phyloP scores from a whole-genome alignment of 2,329 filamentous ascomycete species.

The Cercospora sp. region DNA sequence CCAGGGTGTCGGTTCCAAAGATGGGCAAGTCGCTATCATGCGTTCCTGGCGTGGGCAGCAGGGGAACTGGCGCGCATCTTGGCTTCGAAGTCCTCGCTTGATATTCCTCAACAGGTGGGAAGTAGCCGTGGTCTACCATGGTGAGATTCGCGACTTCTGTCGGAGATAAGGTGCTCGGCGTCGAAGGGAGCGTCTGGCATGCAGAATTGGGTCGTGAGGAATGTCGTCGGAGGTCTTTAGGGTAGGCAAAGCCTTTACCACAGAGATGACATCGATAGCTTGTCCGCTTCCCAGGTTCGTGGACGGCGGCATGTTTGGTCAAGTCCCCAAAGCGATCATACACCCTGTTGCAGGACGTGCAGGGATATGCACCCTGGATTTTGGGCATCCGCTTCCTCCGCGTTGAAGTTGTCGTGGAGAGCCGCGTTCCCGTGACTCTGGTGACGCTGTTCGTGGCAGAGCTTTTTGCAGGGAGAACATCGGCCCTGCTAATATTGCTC shows the following conservation, averaged over 20 bases:
- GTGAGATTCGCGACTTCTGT: neutral
- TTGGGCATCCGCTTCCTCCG: conserved; percentile 4
- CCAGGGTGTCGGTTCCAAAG: neutral
- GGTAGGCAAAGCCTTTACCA: neutral
- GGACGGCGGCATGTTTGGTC: conserved; percentile 1
- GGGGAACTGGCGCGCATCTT: neutral
- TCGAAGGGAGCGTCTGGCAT: conserved; percentile 2
- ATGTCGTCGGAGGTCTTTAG: neutral
- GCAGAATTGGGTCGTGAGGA: conserved; percentile 4
- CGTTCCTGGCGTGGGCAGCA: conserved; percentile 3
- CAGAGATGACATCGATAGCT: conserved; percentile 4
- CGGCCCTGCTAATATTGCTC: neutral
- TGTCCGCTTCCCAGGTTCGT: conserved; percentile 6
- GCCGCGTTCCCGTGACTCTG: neutral
- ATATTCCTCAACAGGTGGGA: conserved; percentile 5
- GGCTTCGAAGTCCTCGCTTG: neutral
- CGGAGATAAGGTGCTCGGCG: conserved; percentile 1
- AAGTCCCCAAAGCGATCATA: neutral
- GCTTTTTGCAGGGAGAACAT: conserved; percentile 4
- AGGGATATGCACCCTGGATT: conserved; percentile 1
- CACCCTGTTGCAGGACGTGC: neutral
- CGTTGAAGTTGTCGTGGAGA: conserved; percentile 3
- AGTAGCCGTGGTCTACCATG: conserved; percentile 10
- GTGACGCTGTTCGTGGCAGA: neutral
- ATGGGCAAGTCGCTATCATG: neutral